These are phyloP conservation scores for Coix lacrymajobi DNA, from an alignment of 176 grass and related monocot species.

Conservation along the genomic window DNA sequence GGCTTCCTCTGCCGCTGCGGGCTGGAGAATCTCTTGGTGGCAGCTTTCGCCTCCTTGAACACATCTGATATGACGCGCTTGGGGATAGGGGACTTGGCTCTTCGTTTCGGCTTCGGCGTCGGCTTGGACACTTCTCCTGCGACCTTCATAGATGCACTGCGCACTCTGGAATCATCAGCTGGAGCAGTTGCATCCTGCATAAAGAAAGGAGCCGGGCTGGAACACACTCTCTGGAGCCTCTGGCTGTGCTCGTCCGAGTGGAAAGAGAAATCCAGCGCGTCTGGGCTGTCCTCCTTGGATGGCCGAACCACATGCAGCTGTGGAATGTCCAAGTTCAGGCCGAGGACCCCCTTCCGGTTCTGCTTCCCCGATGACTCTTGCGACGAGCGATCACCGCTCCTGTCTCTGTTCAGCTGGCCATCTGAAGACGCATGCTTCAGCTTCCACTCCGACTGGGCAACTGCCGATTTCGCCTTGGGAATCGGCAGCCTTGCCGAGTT, in stretches of 20 bases:
- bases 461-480: conserved; percentile 26
- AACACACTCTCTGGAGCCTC: conserved; percentile 41
- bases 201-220: conserved; percentile 41
- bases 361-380: conserved; percentile 13
- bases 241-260: conserved; percentile 54
- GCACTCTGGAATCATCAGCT: not conserved
- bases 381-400: not conserved
- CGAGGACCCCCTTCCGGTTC: not conserved
- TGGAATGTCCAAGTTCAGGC: conserved; percentile 27
- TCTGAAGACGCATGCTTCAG: conserved; percentile 30
- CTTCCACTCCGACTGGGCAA: conserved; percentile 25
- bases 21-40: conserved; percentile 75
- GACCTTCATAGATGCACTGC: conserved; percentile 7
- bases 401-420: conserved; percentile 1
- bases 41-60: conserved; percentile 74
- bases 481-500: conserved; percentile 21
- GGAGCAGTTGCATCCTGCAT: not conserved
- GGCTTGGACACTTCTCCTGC: not conserved
- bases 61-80: conserved; percentile 54
- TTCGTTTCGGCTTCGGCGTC: conserved; percentile 19
- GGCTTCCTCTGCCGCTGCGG: conserved; percentile 62
- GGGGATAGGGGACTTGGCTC: conserved; percentile 62
- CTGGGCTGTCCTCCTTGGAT: not conserved
- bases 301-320: not conserved
- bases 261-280: conserved; percentile 46